phyloP scores from a whole-genome alignment of 371 early-diverging fungal species.

The Mycotypha africana region DNA sequence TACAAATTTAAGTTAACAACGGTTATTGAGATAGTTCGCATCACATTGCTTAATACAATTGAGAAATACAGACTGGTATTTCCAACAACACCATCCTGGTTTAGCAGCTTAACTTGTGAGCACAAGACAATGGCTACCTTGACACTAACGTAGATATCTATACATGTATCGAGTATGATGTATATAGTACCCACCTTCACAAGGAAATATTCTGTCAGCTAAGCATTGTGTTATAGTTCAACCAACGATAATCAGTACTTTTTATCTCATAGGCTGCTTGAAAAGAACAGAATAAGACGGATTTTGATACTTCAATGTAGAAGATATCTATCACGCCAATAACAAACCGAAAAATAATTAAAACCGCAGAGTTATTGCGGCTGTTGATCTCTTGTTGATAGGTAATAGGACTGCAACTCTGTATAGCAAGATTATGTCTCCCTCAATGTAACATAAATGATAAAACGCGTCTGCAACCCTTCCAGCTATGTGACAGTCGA shows the following conservation, averaged over 20 bases:
- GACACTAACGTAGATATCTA: constrained; percentile 6
- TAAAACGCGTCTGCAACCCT: not conserved
- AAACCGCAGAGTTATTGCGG: too few species aligned
- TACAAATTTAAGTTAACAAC: not conserved
- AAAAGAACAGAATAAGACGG: too few species aligned
- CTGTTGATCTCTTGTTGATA: too few species aligned
- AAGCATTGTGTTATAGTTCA: too few species aligned
- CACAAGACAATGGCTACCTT: not conserved
- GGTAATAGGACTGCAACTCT: constrained; percentile 3
- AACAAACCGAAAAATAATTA: too few species aligned
- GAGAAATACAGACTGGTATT: constrained; percentile 2
- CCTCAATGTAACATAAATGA: constrained; percentile 1
- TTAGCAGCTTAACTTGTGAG: not conserved
- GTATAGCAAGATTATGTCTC: not conserved
- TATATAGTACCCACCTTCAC: too few species aligned
- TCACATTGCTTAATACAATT: constrained; percentile 2
- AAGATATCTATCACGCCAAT: too few species aligned
- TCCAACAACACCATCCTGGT: not conserved
- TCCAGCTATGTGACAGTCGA: constrained; percentile 1
- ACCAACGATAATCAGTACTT: too few species aligned
- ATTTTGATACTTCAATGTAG: too few species aligned
- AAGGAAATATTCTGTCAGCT: too few species aligned
- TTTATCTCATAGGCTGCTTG: too few species aligned
- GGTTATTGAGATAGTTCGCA: constrained; percentile 1
- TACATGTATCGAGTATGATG: not conserved